Base-by-base conservation (phyloP, 176 grass and related monocot species). In the Triticum urartu region DNA sequence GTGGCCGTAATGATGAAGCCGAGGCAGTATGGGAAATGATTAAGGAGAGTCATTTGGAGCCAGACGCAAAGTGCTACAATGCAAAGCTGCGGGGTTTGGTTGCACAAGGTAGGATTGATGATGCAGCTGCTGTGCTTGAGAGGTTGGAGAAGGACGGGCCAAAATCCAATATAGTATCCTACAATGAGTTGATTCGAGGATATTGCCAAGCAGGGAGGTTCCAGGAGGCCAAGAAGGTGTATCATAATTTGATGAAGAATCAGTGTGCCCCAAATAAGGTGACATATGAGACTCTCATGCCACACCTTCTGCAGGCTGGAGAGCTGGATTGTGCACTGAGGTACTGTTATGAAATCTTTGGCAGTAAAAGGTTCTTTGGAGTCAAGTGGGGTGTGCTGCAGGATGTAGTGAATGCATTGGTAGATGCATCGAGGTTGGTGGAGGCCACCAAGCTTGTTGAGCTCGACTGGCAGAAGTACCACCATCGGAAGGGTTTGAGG, bases 171-270 rank as follows among this genome's bases (percentile, higher is more conserved):
- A 73, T 82, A 11, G 63, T 81, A 26, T 78, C 91, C 72, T 95
- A 90, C 83, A 91, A 95, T 79, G 79, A 87, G 34, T 48, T 93
- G 54, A 91, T 95, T 74, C 84, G 50, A 70, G 85, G 87, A 11
- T 83, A 92, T 78, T 78, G 38, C 63, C 50, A 80, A 61, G 79
- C 66, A 25, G 92, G 90, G 56, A 92, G 86, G 66, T 88, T 89
- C 67, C 65, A 87, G 26, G 83, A 85, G 5, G 86, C 81, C 7
- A 89, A 88, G 77, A 88, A 69, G 48, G 32, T 97, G 47, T 90
- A 88, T 77, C 30, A 74, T 63, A 76, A 89, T 82, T 74, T 97
- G 69, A 32, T 81, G 1, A 88, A 87, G 79, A 90, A 89, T 22
- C 75, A 40, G 38, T 92, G 71, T 18, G 11, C 15, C 3, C 79